These are phyloP conservation scores for Phytophthora uliginosa DNA, from an alignment of 352 stramenopile species.

Conservation along the genomic window DNA sequence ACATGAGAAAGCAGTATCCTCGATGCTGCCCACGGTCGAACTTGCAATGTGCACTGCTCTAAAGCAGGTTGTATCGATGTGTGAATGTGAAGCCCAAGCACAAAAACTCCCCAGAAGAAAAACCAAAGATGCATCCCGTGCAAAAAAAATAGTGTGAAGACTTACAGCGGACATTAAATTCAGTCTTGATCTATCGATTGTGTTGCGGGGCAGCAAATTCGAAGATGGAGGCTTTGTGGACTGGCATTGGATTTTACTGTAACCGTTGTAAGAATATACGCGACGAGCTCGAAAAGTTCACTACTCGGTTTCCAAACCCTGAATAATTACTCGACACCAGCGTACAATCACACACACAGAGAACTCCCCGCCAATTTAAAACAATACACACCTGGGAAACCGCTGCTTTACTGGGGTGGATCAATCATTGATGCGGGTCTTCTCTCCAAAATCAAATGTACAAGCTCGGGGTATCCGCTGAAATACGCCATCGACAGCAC, in stretches of 20 bases:
- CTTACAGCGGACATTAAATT: too few species aligned
- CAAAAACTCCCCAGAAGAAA: conserved; percentile 13
- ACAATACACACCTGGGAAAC: too few species aligned
- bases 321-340: background rate
- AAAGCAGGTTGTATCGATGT: conserved; percentile 2
- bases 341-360: too few species aligned
- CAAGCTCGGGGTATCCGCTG: conserved; percentile 4
- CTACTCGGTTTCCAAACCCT: conserved; percentile 1
- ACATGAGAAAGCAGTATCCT: too few species aligned
- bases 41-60: too few species aligned
- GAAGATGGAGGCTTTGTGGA: too few species aligned
- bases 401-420: background rate
- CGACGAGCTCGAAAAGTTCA: conserved; percentile 8
- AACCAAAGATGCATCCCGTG: background rate
- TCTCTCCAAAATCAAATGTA: conserved; percentile 5
- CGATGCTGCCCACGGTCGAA: too few species aligned
- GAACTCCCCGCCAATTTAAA: too few species aligned
- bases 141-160: background rate
- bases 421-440: background rate
- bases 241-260: conserved; percentile 4
- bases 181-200: background rate
- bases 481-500: conserved; percentile 7
- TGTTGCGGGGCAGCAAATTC: background rate
- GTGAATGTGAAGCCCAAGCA: conserved; percentile 28
- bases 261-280: background rate